These are phyloP conservation scores for Capronia coronata DNA, from an alignment of 2,329 filamentous ascomycete species.

Conservation along the genomic window DNA sequence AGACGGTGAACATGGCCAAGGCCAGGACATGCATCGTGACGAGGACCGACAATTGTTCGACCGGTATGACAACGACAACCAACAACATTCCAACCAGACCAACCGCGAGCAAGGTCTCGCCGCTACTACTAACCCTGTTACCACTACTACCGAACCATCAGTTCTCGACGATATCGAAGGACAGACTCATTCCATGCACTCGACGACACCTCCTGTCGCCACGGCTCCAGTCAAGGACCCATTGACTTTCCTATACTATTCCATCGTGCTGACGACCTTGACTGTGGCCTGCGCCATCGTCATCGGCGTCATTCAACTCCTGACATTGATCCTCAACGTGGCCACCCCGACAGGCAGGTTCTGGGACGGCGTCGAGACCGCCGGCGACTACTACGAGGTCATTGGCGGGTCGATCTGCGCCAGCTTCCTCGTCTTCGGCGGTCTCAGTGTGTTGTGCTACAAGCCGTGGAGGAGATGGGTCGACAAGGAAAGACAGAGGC, in stretches of 20 bases:
- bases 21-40: too few relatives aligned
- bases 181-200: neutral
- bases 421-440: slow-evolving; percentile 70
- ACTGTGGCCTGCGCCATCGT: slow-evolving; percentile 78
- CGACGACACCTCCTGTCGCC: slow-evolving; percentile 28
- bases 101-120: neutral
- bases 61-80: neutral
- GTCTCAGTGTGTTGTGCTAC: slow-evolving; percentile 67
- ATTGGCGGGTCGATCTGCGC: slow-evolving; percentile 83
- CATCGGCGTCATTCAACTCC: slow-evolving; percentile 77
- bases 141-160: slow-evolving; percentile 1
- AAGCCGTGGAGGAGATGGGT: slow-evolving; percentile 66
- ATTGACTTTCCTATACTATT: slow-evolving; percentile 92
- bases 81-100: neutral
- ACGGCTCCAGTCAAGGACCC: slow-evolving; percentile 64
- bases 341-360: slow-evolving; percentile 58
- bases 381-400: slow-evolving; percentile 76
- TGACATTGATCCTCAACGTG: slow-evolving; percentile 71
- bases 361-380: slow-evolving; percentile 76
- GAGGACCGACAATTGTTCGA: too few relatives aligned
- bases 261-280: slow-evolving; percentile 74
- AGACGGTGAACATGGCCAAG: neutral
- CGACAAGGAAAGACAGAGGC: slow-evolving; percentile 33
- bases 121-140: too few relatives aligned
- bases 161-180: slow-evolving; percentile 12